These are phyloP conservation scores for Penicillium sclerotiorum DNA, from an alignment of 2,329 filamentous ascomycete species.

Conservation along the genomic window DNA sequence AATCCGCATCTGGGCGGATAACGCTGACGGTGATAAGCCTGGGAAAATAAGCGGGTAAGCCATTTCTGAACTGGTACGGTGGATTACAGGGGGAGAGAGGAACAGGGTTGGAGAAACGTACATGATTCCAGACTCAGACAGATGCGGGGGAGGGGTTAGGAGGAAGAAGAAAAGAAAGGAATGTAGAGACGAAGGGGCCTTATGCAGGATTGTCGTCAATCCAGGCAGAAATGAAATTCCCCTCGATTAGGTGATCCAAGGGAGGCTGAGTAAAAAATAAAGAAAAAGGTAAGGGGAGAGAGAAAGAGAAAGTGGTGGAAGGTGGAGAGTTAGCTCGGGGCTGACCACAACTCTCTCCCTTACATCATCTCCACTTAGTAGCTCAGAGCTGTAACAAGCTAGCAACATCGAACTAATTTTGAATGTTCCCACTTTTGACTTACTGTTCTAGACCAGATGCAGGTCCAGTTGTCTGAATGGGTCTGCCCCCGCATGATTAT, in stretches of 20 bases:
- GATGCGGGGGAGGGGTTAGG: slow-evolving; percentile 7
- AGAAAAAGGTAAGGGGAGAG: neutral
- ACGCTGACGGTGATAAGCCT: slow-evolving; percentile 90
- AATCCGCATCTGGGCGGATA: slow-evolving; percentile 71
- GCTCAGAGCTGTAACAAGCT: neutral
- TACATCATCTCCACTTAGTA: slow-evolving; percentile 2
- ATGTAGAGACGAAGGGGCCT: neutral
- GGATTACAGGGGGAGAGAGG: too few relatives aligned
- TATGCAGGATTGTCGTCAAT: neutral
- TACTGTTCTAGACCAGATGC: slow-evolving; percentile 9
- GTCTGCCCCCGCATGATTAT: slow-evolving; percentile 1
- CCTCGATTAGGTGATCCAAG: neutral
- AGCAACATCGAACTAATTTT: too few relatives aligned
- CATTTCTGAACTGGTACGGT: neutral
- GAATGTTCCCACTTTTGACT: neutral
- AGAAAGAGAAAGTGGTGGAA: neutral
- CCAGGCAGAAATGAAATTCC: neutral
- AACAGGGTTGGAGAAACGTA: neutral
- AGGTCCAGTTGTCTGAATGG: slow-evolving; percentile 1
- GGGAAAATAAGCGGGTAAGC: slow-evolving; percentile 4
- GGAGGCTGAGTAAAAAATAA: neutral
- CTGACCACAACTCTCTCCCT: neutral
- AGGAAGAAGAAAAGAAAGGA: neutral
- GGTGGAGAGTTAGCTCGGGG: slow-evolving; percentile 1
- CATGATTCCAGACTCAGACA: neutral